Conservation (phyloP, 2,329 filamentous ascomycete genomes). For the Cercospora zeae-maydis region DNA sequence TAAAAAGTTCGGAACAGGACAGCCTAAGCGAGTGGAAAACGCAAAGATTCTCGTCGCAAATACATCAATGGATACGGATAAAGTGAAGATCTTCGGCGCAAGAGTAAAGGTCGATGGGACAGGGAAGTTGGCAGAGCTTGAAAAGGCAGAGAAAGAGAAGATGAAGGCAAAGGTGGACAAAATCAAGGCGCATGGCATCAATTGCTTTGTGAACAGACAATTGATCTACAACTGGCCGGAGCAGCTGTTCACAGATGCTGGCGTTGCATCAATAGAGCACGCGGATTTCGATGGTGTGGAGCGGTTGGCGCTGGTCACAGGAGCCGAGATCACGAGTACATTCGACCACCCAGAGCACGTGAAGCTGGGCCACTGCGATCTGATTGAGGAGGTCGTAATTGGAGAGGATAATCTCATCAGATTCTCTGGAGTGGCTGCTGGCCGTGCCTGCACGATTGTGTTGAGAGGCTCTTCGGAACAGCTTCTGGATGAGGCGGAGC, state of each 20-base stretch:
- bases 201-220: conserved; percentile 99
- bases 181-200: conserved; percentile 98
- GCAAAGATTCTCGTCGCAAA: conserved; percentile 98
- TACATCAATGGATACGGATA: conserved; percentile 99
- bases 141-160: conserved; percentile 98
- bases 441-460: conserved; percentile 93
- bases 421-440: conserved; percentile 92
- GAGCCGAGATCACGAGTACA: conserved; percentile 93
- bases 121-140: conserved; percentile 93
- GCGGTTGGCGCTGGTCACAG: conserved; percentile 87
- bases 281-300: conserved; percentile 99
- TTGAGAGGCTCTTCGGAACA: conserved; percentile 95
- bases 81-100: conserved; percentile 99
- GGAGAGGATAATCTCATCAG: conserved; percentile 96
- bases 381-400: conserved; percentile 97
- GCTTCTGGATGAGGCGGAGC: conserved; percentile 92
- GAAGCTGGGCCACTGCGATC: conserved; percentile 88
- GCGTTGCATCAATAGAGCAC: conserved; percentile 98
- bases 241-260: conserved; percentile 95
- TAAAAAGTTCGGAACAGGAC: conserved; percentile 98
- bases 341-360: conserved; percentile 98
- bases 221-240: conserved; percentile 99
- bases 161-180: conserved; percentile 99
- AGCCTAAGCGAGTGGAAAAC: conserved; percentile 95
- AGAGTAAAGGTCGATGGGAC: conserved; percentile 95